Base-by-base conservation (phyloP, 257 asterid species). In the Solanum chilense region DNA sequence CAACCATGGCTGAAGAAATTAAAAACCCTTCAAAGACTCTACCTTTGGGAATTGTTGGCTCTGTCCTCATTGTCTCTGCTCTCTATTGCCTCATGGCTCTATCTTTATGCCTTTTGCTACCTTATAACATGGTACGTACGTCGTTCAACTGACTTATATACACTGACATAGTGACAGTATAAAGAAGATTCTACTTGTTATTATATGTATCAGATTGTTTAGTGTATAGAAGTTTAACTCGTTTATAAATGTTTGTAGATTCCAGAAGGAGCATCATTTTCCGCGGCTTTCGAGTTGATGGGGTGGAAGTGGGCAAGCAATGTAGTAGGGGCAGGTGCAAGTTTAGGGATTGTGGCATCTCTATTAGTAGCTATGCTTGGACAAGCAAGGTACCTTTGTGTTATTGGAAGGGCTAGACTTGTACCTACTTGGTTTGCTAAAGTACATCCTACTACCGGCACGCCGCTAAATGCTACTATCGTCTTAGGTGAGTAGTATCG, bases 1-100 rank as follows among this genome's bases (percentile, higher is more conserved):
- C 93, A 71, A 91, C 93, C 52, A 88, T 90, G 93, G 93, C 93
- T 27, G 93, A 91, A 88, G 92, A 91, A 78, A 90, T 91, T 60
- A 90, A 69, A 76, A 89, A 87, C 78, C 93, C 93, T 88, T 90
- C 89, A 16, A 88, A 47, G 68, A 87, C 87, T 83, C 88, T 91
- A 33, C 93, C 92, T 9, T 42, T 90, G 7, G 93, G 92, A 47
- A 88, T 91, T 75, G 90, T 89, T 21, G 93, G 93, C n/a, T 91
- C 93, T 12, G 92, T 91, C 69, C 85, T 91, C 73, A 87, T 91
- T 84, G 93, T 91, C 75, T 88, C 92, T 76, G 71, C 78, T 12
- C 91, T 91, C 47, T 90, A 91, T 87, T 91, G 93, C 23, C 91
- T 91, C 45, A 90, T 91, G 92, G 88, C 93, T 7, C 6, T 90